Base-by-base conservation (phyloP, 2,329 filamentous ascomycete genomes). In the Whalleya microplaca region DNA sequence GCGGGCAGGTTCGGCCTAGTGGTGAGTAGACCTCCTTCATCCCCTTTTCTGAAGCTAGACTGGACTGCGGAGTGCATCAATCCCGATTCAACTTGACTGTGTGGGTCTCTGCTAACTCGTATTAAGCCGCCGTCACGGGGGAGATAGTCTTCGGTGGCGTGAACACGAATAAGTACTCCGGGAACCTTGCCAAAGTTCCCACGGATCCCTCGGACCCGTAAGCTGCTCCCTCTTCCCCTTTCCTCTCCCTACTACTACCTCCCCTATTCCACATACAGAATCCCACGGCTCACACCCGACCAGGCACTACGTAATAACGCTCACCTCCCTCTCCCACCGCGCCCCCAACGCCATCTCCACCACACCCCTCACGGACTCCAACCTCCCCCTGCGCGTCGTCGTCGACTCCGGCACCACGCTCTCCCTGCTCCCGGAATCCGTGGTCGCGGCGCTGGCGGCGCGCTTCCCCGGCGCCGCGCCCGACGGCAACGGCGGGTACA, bases 401-500 rank as follows among this genome's bases (percentile, higher is more conserved):
- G 73, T 84, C 49, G 82, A 85, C 70, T 80, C 78, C 2, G 82
- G 82, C 49, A 79, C 80, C 1, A 83, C 81, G 0, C 67, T 84
- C 12, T 76, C 72, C 2, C 73, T 78, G 19, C 74, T 84, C 40
- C 80, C 80, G 18, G 61, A 71, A 9, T 42, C 68, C 1, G 68
- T 81, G 7, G 78, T 79, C n/a, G 55, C 63, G 4, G 73, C 74
- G 2, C 72, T 84, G 2, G 74, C 79, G 1, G 60, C 71, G 2
- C 70, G 71, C n/a, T 76, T 84, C 29, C 67, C 70, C 0, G 71
- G 73, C 9, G 79, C 76, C 0, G 37, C 65, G 27, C 68, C 73
- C 18, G 74, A 78, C 49, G 70, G 71, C 7, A 64, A 74, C 8
- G 79, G 78, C 23, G 78, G 76, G 51, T 84, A 76, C 64, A 69